These are phyloP conservation scores for Stachybotrys elegans DNA, from an alignment of 2,329 filamentous ascomycete species.

Conservation along the genomic window DNA sequence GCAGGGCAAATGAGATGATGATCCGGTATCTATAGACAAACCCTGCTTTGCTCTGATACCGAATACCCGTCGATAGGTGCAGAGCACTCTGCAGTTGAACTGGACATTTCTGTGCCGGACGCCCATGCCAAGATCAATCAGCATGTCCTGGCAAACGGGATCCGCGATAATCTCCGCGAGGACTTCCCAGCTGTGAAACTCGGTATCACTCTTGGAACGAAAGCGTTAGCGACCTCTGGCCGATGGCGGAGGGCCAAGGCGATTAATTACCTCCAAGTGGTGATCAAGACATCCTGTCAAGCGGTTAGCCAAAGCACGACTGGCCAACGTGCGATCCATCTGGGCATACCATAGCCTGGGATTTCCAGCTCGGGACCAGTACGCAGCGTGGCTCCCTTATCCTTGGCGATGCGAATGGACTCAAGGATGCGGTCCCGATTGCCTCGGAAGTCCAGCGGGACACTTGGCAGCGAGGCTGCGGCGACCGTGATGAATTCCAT, in stretches of 20 bases:
- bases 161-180: conserved; percentile 26
- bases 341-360: conserved; percentile 26
- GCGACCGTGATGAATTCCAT: no score
- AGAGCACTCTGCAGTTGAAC: conserved; percentile 29
- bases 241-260: conserved; percentile 38
- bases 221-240: conserved; percentile 54
- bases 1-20: no score
- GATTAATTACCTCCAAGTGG: conserved; percentile 3
- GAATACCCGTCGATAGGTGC: no score
- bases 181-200: conserved; percentile 25
- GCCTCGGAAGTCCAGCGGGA: conserved; percentile 43
- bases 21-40: no score
- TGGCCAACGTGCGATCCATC: no score
- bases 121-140: conserved; percentile 27
- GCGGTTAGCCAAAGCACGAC: no score
- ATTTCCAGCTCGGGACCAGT: conserved; percentile 52
- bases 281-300: conserved; percentile 20
- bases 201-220: conserved; percentile 44
- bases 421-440: conserved; percentile 60
- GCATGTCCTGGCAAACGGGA: conserved; percentile 29
- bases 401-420: conserved; percentile 56
- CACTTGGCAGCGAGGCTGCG: no score
- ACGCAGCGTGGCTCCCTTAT: conserved; percentile 54
- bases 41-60: no score
- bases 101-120: conserved; percentile 37